Evolutionary conservation across 179 eudicot genomes (phyloP), one percentile per base, ranked within the genome.

Genomic region (Kewa caespitosa): DNA sequence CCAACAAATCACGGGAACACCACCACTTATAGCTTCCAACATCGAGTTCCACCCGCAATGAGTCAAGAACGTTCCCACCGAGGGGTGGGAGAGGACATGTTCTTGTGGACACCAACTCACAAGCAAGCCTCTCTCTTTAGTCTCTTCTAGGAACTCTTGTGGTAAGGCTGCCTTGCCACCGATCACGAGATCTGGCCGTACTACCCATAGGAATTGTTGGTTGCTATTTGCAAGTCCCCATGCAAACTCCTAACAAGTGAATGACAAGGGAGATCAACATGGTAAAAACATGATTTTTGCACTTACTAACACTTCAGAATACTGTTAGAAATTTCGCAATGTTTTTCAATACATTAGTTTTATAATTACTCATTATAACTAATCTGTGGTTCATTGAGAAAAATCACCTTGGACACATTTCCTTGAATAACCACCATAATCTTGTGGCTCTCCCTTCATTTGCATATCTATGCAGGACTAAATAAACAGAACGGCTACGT

Each of bases 201-300:
- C 28, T 32, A 83, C 76, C 88, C 88, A 85, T 63, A 85, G 60
- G 50, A 85, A 83, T 2, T 76, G 77, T 14, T 73, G 83, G 52
- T 69, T 67, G 64, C 86, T 83, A 20, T 76, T 76, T 7, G 86
- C 88, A 27, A 85, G 79, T 4, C 88, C 88, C 84, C 83, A 83
- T 0, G 86, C 86, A 43, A 85, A 81, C 50, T 83, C 88, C 1
- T n/a, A n/a, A 25, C 13, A 8, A 83, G 73, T 11, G 72, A n/a
- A n/a, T n/a, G n/a, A n/a, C n/a, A n/a, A n/a, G n/a, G n/a, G n/a
- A n/a, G n/a, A n/a, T n/a, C n/a, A n/a, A n/a, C n/a, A n/a, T n/a
- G n/a, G n/a, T n/a, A n/a, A n/a, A n/a, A n/a, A n/a, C n/a, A n/a
- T n/a, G n/a, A n/a, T n/a, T n/a, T n/a, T n/a, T n/a, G n/a, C n/a